Conservation (phyloP, 495 filamentous ascomycete species). For the Lichina pygmaea region DNA sequence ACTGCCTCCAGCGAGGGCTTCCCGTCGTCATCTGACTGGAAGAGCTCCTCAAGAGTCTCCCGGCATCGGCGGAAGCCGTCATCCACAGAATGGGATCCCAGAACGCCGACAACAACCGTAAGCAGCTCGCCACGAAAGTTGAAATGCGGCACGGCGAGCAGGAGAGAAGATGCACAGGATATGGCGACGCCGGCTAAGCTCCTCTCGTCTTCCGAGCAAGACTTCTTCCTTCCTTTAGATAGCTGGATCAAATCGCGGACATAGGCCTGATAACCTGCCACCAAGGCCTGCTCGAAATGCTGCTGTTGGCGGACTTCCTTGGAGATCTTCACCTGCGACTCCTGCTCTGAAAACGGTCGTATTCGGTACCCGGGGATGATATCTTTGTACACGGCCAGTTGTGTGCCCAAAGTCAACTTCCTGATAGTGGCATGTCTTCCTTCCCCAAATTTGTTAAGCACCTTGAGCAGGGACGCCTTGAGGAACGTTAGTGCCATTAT, state of each 20-base stretch:
- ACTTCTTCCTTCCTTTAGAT: conserved; percentile 19
- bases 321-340: conserved; percentile 49
- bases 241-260: conserved; percentile 39
- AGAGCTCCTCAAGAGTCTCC: conserved; percentile 53
- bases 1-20: conserved; percentile 68
- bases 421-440: conserved; percentile 43
- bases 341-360: conserved; percentile 47
- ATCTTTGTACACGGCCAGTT: conserved; percentile 82
- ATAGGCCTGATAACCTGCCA: conserved; percentile 60
- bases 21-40: conserved; percentile 71
- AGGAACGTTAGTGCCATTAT: neutral
- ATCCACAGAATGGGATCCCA: conserved; percentile 41
- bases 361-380: conserved; percentile 90
- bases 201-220: conserved; percentile 11
- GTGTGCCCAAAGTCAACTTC: conserved; percentile 60
- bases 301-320: conserved; percentile 71
- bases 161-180: conserved; percentile 52
- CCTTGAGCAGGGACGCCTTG: conserved; percentile 23
- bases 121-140: conserved; percentile 76
- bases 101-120: conserved; percentile 59
- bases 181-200: conserved; percentile 45
- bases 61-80: conserved; percentile 52
- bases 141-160: conserved; percentile 73
- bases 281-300: conserved; percentile 57
- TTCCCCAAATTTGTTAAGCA: conserved; percentile 45